Percentiles rank a stretch among this genome's conserved stretches.
These are phyloP conservation scores for Boletus mariae DNA, from an alignment of 1,284 basidiomycete genomes.

Conservation along the genomic window DNA sequence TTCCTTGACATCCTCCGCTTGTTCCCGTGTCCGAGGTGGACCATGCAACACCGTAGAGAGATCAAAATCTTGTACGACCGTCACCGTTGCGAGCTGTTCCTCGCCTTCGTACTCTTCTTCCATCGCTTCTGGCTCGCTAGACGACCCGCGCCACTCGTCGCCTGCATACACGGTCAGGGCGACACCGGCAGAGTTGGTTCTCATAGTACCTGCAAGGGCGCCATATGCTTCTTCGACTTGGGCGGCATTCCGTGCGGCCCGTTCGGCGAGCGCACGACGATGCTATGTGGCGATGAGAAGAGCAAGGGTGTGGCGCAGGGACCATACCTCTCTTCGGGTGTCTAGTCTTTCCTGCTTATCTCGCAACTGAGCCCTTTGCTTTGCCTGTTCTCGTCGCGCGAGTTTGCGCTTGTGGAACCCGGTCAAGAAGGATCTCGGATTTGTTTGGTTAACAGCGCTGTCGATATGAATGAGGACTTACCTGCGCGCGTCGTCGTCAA, in stretches of 20 bases:
- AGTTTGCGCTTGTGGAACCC: conserved; percentile 86
- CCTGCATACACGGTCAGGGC: conserved; percentile 26
- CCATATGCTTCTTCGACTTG: conserved; percentile 72
- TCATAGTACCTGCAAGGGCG: conserved; percentile 41
- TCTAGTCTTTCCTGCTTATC: conserved; percentile 70
- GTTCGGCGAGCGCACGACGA: conserved; percentile 65
- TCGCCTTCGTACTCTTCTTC: conserved; percentile 72
- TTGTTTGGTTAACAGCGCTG: conserved; percentile 4
- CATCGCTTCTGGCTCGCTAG: conserved; percentile 34
- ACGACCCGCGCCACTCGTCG: conserved; percentile 36
- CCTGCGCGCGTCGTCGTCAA: conserved; percentile 76
- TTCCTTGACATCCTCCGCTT: conserved; percentile 3
- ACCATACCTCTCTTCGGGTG: conserved; percentile 58
- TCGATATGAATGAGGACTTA: conserved; percentile 23
- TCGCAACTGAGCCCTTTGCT: conserved; percentile 60
- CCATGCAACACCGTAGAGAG: conserved; percentile 56
- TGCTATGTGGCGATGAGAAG: conserved; percentile 43
- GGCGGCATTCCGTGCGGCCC: conserved; percentile 64
- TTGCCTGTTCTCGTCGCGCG: conserved; percentile 67
- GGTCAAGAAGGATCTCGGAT: conserved; percentile 72
- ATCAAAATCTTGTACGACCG: conserved; percentile 79
- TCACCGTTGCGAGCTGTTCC: conserved; percentile 76
- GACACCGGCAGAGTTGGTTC: conserved; percentile 1
- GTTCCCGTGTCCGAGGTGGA: conserved; percentile 16
- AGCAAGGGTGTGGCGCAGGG: background rate